Base-by-base conservation (phyloP, 768 basidiomycete species). In the Cubamyces lactineus region DNA sequence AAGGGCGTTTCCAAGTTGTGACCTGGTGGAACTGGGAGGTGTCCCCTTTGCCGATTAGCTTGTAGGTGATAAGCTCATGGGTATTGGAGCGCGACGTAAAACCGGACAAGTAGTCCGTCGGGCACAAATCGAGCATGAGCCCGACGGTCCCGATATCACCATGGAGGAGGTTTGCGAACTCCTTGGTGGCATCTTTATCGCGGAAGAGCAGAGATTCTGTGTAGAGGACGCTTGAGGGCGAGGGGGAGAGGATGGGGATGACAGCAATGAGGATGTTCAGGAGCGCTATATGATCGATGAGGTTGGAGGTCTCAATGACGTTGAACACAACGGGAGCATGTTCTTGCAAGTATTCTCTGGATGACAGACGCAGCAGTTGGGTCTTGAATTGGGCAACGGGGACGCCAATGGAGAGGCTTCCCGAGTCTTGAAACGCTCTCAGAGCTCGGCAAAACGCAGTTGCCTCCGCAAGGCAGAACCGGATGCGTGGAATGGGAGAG, bases 241-340 rank as follows among this genome's bases (percentile, higher is more conserved):
- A 28, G 2, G 23, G 45, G 17, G 70, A 70, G 7, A 83, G 70
- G 6, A 84, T 66, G 1, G 81, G 82, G 0, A 74, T 57, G 0
- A 77, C 66, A 3, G 72, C 70, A 34, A 76, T 53, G 4, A 84
- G 67, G 43, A 83, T 55, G 43, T 84, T 84, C 19, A 84, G 61
- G 12, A 82, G 67, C 0, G 82, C 83, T n/a, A 79, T 28, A 64
- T 81, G 80, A 65, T 84, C 82, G 1, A 71, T 63, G 26, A 84
- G 71, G 59, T 84, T 83, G 19, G 82, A 83, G 0, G 82, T 79
- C 38, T 84, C 81, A 39, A 84, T 79, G 55, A 80, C 73, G 59
- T 79, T 72, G 65, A 83, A 84, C 1, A 58, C 48, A 9, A 69
- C 38, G 1, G 82, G 81, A 5, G 74, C 74, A 2, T 11, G 34